A percentile compares a stretch with the other conserved stretches of the same genome.
phyloP scores from a whole-genome alignment of 371 early-diverging fungal species.

The Mucor plumbeus region DNA sequence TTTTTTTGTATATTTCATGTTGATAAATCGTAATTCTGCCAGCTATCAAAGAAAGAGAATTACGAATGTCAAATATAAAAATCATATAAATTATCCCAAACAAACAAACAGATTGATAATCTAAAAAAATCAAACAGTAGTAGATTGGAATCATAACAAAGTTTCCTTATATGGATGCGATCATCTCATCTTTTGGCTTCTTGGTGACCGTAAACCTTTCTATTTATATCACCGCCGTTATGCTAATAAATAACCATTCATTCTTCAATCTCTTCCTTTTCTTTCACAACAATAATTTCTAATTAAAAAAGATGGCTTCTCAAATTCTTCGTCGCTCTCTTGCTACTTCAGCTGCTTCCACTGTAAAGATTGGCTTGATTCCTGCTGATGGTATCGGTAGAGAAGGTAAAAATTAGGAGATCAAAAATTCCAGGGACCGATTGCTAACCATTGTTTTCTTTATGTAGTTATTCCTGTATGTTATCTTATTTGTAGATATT shows the following conservation, averaged over 20 bases:
- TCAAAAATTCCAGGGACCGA: background rate
- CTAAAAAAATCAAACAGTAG: background rate
- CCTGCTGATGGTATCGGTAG: slow-evolving; percentile 96
- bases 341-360: slow-evolving; percentile 54
- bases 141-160: slow-evolving; percentile 18
- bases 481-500: background rate
- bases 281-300: background rate
- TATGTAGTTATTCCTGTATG: slow-evolving; percentile 37
- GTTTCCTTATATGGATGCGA: slow-evolving; percentile 30
- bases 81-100: background rate
- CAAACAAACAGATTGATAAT: slow-evolving; percentile 4
- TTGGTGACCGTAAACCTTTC: slow-evolving; percentile 22
- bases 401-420: slow-evolving; percentile 61
- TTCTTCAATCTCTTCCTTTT: background rate
- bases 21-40: background rate
- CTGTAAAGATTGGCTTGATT: slow-evolving; percentile 87
- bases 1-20: too few relatives aligned
- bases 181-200: slow-evolving; percentile 27
- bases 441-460: background rate
- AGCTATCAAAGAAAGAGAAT: background rate
- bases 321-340: slow-evolving; percentile 59
- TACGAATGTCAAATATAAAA: too few relatives aligned
- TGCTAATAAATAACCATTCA: slow-evolving; percentile 11
- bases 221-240: slow-evolving; percentile 21
- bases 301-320: slow-evolving; percentile 37